phyloP scores from a whole-genome alignment of 805 yeast genomes.

The Sugiyamaella qingdaonensis region DNA sequence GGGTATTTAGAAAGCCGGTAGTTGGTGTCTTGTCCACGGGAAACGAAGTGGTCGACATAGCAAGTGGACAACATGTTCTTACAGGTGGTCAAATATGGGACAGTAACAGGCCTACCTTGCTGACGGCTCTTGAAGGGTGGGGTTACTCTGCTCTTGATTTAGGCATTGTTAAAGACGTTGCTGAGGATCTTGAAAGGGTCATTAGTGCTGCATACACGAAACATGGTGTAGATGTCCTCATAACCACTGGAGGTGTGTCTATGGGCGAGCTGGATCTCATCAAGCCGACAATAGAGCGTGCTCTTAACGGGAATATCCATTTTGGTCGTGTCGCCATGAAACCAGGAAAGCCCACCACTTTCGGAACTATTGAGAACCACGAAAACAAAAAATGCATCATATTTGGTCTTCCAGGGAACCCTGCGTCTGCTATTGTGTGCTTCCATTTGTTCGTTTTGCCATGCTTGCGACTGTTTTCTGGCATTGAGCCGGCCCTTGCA shows the following conservation, averaged over 20 bases:
- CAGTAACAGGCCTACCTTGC: conserved; percentile 46
- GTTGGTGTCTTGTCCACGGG: conserved; percentile 52
- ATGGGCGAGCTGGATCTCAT: conserved; percentile 54
- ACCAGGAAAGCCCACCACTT: conserved; percentile 58
- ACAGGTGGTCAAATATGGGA: conserved; percentile 47
- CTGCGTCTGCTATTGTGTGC: conserved; percentile 51
- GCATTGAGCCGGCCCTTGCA: conserved; percentile 19
- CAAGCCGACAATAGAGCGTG: conserved; percentile 45
- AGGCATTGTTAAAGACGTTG: conserved; percentile 47
- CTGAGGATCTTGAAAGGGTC: conserved; percentile 26
- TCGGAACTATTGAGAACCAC: conserved; percentile 39
- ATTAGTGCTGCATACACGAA: conserved; percentile 29
- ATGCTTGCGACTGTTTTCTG: conserved; percentile 39
- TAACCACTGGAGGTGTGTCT: conserved; percentile 57
- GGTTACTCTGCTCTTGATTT: conserved; percentile 43
- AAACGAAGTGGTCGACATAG: conserved; percentile 40
- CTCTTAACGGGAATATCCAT: conserved; percentile 42
- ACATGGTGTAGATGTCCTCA: conserved; percentile 38
- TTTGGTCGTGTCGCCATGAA: conserved; percentile 57
- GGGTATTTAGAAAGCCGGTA: conserved; percentile 40
- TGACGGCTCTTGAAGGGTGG: conserved; percentile 34
- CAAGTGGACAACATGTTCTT: conserved; percentile 8
- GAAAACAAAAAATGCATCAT: conserved; percentile 30
- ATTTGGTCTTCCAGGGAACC: conserved; percentile 55
- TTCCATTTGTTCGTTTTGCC: conserved; percentile 46